These are phyloP conservation scores for Puccinia hordei DNA, from an alignment of 1,284 basidiomycete species.

Conservation along the genomic window DNA sequence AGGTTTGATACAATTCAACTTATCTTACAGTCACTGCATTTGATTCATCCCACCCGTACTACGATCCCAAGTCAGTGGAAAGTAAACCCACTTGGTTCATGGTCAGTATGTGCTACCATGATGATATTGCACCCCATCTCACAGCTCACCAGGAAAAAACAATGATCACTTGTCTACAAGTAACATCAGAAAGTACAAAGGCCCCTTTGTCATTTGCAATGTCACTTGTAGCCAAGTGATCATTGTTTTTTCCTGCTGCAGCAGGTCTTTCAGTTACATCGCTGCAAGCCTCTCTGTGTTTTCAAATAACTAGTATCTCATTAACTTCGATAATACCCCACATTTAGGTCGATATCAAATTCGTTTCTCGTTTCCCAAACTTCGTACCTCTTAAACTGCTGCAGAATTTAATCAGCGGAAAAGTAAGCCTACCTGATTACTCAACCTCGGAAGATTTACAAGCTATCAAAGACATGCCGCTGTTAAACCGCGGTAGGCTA, in stretches of 20 bases:
- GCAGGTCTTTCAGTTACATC: neutral
- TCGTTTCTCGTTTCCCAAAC: conserved; percentile 69
- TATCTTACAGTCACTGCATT: conserved; percentile 34
- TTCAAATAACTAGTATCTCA: neutral
- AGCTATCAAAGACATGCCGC: conserved; percentile 70
- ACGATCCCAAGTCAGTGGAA: conserved; percentile 78
- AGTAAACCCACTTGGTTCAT: conserved; percentile 87
- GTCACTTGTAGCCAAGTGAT: too few species aligned
- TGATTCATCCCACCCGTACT: conserved; percentile 75
- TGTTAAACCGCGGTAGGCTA: conserved; percentile 79
- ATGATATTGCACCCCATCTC: neutral
- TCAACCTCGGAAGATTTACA: conserved; percentile 57
- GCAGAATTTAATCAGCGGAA: conserved; percentile 63
- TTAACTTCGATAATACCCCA: neutral
- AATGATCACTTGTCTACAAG: too few species aligned
- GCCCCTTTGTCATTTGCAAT: too few species aligned
- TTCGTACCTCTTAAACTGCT: conserved; percentile 79
- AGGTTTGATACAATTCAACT: conserved; percentile 15
- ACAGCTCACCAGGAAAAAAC: neutral
- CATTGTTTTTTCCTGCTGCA: too few species aligned
- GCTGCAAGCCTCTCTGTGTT: neutral
- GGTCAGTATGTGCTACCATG: conserved; percentile 53
- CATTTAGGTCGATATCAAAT: conserved; percentile 71
- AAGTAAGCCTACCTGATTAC: conserved; percentile 54
- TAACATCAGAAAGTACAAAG: too few species aligned